Conservation (phyloP, 306 rosid genomes). For the Prinsepia uniflora region DNA sequence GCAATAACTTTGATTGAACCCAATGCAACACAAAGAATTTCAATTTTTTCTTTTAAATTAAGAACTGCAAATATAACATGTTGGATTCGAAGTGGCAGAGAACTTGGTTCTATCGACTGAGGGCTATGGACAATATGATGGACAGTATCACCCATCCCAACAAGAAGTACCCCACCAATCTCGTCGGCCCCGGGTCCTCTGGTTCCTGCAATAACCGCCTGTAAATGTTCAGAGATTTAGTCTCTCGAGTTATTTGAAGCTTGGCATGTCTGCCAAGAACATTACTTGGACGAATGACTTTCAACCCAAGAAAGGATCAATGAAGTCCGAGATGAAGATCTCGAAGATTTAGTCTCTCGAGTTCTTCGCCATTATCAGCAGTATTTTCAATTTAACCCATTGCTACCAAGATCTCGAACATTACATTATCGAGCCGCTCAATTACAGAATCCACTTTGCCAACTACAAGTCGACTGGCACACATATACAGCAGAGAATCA, state of each 20-base stretch:
- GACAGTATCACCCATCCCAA: slow-evolving; percentile 56
- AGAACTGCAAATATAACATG: not conserved
- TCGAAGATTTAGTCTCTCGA: slow-evolving; percentile 37
- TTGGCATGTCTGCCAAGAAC: slow-evolving; percentile 62
- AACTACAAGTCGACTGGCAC: no score
- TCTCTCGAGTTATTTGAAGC: no score
- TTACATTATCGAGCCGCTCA: no score
- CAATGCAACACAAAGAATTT: not conserved
- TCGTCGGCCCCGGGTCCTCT: slow-evolving; percentile 61
- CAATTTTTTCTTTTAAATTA: not conserved
- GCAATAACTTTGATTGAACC: not conserved
- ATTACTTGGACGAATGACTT: slow-evolving; percentile 49
- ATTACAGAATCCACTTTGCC: no score
- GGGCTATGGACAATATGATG: slow-evolving; percentile 40
- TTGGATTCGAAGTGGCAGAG: not conserved
- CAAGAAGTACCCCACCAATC: slow-evolving; percentile 52
- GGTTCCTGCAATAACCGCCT: slow-evolving; percentile 48
- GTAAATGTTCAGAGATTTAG: no score
- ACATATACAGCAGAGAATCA: no score
- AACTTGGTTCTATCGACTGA: slow-evolving; percentile 29
- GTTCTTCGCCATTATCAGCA: slow-evolving; percentile 63
- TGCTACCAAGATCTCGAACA: no score
- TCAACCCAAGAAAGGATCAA: slow-evolving; percentile 23
- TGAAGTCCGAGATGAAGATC: slow-evolving; percentile 28
- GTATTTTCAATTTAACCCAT: no score